Percentiles rank a stretch among this genome's conserved stretches.
Evolutionary conservation across 345 rosid species (phyloP).

Genomic region (Raphanus sativus): DNA sequence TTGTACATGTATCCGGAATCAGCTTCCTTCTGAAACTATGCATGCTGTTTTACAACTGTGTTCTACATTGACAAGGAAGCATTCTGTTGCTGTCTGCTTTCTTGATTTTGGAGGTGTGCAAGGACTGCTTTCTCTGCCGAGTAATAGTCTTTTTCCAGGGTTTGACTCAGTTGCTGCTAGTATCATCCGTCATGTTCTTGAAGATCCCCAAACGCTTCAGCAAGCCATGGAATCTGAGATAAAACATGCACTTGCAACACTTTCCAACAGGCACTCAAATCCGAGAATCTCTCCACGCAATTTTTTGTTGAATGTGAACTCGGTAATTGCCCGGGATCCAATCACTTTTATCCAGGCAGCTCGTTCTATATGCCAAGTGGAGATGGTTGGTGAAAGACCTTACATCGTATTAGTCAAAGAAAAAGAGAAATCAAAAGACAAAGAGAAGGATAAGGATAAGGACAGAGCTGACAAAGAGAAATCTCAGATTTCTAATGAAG

Average conservation of each 20-base stretch:
- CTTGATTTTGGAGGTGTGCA: conserved; percentile 82
- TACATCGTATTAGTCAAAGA: conserved; percentile 80
- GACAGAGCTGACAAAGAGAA: conserved; percentile 72
- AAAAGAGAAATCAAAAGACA: conserved; percentile 75
- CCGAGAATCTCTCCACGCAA: conserved; percentile 82
- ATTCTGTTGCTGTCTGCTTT: conserved; percentile 77
- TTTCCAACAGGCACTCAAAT: conserved; percentile 78
- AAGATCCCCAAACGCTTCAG: conserved; percentile 95
- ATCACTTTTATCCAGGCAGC: conserved; percentile 78
- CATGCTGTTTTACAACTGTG: conserved; percentile 93
- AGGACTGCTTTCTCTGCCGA: conserved; percentile 81
- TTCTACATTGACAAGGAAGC: conserved; percentile 78
- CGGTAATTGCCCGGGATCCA: conserved; percentile 88
- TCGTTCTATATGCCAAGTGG: conserved; percentile 80
- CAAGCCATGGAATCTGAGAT: conserved; percentile 98
- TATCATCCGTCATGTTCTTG: conserved; percentile 85
- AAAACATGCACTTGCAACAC: conserved; percentile 71
- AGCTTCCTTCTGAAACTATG: conserved; percentile 85
- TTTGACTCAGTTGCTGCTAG: conserved; percentile 85
- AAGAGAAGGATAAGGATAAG: conserved; percentile 70
- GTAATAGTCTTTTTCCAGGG: conserved; percentile 84
- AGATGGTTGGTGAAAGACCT: conserved; percentile 96
- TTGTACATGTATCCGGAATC: conserved; percentile 72
- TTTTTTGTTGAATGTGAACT: conserved; percentile 63
- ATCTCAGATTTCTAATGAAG: conserved; percentile 52